These are phyloP conservation scores for Pleurotus ostreatus DNA, from an alignment of 768 basidiomycete genomes.

Conservation along the genomic window DNA sequence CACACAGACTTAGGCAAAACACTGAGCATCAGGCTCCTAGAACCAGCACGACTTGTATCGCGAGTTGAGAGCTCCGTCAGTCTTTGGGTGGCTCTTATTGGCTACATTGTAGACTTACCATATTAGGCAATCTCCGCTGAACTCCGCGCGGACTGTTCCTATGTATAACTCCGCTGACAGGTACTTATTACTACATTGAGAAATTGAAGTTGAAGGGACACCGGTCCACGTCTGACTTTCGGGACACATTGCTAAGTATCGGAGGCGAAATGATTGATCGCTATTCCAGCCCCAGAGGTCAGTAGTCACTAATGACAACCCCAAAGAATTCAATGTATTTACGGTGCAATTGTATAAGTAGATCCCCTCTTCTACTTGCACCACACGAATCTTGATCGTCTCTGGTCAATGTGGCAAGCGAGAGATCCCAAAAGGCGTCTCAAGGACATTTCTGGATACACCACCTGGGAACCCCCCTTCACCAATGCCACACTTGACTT, in stretches of 20 bases:
- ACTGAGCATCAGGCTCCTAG: too few species aligned
- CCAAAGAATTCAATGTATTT: neutral
- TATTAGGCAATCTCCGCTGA: too few species aligned
- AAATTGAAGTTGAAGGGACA: constrained; percentile 12
- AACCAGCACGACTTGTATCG: too few species aligned
- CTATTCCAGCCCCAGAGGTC: constrained; percentile 11
- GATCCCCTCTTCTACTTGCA: constrained; percentile 5
- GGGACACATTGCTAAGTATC: constrained; percentile 8
- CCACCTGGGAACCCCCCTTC: constrained; percentile 14
- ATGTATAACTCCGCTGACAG: too few species aligned
- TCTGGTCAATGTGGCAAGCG: constrained; percentile 4
- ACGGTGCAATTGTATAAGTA: neutral
- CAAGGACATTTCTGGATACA: constrained; percentile 20
- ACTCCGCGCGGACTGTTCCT: too few species aligned
- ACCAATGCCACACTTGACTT: constrained; percentile 20
- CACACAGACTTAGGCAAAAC: too few species aligned
- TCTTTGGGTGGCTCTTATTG: too few species aligned
- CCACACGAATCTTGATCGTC: constrained; percentile 2
- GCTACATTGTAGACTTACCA: too few species aligned
- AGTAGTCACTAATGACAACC: neutral
- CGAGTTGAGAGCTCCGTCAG: too few species aligned
- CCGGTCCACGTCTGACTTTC: constrained; percentile 4
- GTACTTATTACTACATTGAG: too few species aligned
- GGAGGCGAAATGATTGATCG: constrained; percentile 12
- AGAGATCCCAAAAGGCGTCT: constrained; percentile 12